phyloP scores from a whole-genome alignment of 352 stramenopile genomes.

The Globisporangium radiosum region DNA sequence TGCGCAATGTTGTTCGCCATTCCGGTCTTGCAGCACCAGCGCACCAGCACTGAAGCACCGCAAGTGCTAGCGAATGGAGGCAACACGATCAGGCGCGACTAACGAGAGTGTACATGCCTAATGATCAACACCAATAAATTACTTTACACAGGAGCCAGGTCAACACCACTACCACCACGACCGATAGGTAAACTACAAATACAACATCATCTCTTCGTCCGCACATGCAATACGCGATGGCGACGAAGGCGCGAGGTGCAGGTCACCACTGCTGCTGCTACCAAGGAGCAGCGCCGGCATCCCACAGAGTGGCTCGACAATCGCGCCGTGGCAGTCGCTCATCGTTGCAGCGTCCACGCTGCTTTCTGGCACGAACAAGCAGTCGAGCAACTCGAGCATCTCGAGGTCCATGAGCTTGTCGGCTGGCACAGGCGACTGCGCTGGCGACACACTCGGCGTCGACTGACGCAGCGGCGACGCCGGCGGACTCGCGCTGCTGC shows the following conservation, averaged over 20 bases:
- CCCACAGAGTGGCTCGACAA: neutral
- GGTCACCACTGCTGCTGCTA: neutral
- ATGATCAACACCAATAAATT: no score
- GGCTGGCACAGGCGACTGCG: neutral
- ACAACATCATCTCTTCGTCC: no score
- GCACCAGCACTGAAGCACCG: no score
- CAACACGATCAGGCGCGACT: no score
- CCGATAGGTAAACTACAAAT: no score
- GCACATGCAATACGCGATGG: no score
- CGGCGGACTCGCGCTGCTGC: neutral
- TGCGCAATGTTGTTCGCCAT: no score
- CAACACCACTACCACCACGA: no score
- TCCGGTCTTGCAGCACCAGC: no score
- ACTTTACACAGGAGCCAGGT: no score
- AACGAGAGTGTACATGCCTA: no score
- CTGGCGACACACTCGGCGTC: neutral
- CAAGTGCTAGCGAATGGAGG: no score
- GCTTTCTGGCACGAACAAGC: constrained; percentile 7
- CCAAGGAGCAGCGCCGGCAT: neutral
- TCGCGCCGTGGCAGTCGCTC: constrained; percentile 3
- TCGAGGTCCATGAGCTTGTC: constrained; percentile 13
- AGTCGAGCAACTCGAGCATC: constrained; percentile 17
- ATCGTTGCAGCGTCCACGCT: neutral
- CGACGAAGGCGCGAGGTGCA: neutral
- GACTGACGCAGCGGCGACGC: neutral